Evolutionary conservation across 108 stramenopile species (phyloP).

Genomic region (Chaetoceros muelleri): DNA sequence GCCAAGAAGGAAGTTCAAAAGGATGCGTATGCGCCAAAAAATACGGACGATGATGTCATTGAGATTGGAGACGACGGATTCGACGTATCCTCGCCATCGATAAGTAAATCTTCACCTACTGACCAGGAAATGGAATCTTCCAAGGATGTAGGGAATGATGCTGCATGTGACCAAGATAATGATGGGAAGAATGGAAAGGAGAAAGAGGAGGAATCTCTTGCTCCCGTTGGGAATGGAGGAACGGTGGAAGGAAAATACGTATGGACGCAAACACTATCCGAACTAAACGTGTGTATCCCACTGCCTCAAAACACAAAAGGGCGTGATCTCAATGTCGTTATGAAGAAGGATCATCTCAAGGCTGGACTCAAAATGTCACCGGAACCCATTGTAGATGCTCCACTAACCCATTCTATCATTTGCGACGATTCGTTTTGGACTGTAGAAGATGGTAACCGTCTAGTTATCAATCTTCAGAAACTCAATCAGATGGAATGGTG

Average conservation of each 20-base stretch:
- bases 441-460: slow-evolving; percentile 85
- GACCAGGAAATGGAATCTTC: slow-evolving; percentile 4
- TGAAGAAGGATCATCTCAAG: slow-evolving; percentile 69
- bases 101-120: slow-evolving; percentile 3
- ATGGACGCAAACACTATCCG: slow-evolving; percentile 96
- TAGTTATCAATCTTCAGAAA: slow-evolving; percentile 80
- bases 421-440: slow-evolving; percentile 99
- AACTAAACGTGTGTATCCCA: slow-evolving; percentile 79
- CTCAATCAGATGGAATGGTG: slow-evolving; percentile 99
- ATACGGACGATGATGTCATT: slow-evolving; percentile 49
- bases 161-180: not conserved
- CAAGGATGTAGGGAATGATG: not conserved
- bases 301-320: slow-evolving; percentile 84
- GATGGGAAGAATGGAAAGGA: slow-evolving; percentile 37
- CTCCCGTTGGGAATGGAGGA: slow-evolving; percentile 95
- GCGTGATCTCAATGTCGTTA: slow-evolving; percentile 76
- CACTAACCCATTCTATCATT: slow-evolving; percentile 80
- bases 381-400: slow-evolving; percentile 68
- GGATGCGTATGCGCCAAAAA: slow-evolving; percentile 5
- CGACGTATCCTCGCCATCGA: slow-evolving; percentile 32
- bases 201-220: slow-evolving; percentile 45
- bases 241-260: slow-evolving; percentile 78
- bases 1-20: slow-evolving; percentile 4
- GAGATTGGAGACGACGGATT: slow-evolving; percentile 62
- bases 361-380: slow-evolving; percentile 55